phyloP scores from a whole-genome alignment of 2,329 filamentous ascomycete genomes.

The Daldinia eschscholtzii region DNA sequence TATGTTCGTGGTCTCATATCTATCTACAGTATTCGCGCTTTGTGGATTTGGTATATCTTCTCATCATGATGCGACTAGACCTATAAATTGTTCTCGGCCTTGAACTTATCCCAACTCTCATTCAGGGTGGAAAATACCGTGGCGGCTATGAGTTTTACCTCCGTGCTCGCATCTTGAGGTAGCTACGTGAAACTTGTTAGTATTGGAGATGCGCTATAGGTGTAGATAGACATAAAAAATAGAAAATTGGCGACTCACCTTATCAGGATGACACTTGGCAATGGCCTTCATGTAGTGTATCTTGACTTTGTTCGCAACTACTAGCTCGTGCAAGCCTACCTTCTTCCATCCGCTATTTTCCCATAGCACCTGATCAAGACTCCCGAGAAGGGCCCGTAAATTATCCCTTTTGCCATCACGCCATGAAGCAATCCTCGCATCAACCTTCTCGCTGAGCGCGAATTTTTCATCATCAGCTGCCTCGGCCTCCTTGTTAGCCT shows the following conservation, averaged over 20 bases:
- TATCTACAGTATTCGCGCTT: constrained; percentile 24
- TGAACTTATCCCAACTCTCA: constrained; percentile 81
- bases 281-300: constrained; percentile 99
- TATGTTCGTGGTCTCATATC: constrained; percentile 41
- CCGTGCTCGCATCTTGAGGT: constrained; percentile 72
- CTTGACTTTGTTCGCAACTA: constrained; percentile 95
- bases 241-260: constrained; percentile 71
- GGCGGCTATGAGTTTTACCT: constrained; percentile 74
- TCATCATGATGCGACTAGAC: constrained; percentile 2
- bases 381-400: constrained; percentile 85
- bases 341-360: constrained; percentile 95
- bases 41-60: constrained; percentile 19
- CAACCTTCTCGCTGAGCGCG: constrained; percentile 85
- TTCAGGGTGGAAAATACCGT: constrained; percentile 77
- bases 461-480: constrained; percentile 93
- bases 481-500: constrained; percentile 87
- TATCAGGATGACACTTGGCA: constrained; percentile 97
- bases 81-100: constrained; percentile 74
- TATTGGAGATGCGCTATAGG: constrained; percentile 16
- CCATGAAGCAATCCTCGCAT: constrained; percentile 83
- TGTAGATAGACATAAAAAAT: constrained; percentile 5
- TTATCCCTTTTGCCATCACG: constrained; percentile 94
- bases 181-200: constrained; percentile 60
- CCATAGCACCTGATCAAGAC: constrained; percentile 91
- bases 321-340: constrained; percentile 91